Evolutionary conservation across 805 yeast species (phyloP).

Genomic region (Sungouiozyma ichnusensis): DNA sequence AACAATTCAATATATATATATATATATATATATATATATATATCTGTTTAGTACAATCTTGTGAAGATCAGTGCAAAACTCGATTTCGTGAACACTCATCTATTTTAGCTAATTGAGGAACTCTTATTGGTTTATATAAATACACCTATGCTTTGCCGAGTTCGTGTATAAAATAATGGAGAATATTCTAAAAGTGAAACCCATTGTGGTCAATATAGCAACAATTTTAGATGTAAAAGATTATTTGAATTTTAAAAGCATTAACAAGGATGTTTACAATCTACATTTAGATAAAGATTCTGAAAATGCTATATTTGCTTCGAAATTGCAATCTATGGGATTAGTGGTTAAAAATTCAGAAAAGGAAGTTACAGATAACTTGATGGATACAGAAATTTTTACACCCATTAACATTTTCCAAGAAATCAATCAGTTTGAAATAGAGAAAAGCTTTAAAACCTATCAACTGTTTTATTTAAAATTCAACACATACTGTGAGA

Average conservation of each 20-base stretch:
- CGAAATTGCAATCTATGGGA: slow-evolving; percentile 16
- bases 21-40: no score
- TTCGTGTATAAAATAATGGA: slow-evolving; percentile 14
- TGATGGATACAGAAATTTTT: not conserved
- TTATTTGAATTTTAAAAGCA: slow-evolving; percentile 16
- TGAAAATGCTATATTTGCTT: slow-evolving; percentile 13
- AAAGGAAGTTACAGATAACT: slow-evolving; percentile 2
- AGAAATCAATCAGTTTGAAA: slow-evolving; percentile 9
- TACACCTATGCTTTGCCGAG: no score
- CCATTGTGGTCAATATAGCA: slow-evolving; percentile 18
- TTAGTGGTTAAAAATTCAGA: slow-evolving; percentile 6
- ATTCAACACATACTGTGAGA: slow-evolving; percentile 16
- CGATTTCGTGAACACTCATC: no score
- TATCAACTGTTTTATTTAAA: slow-evolving; percentile 12
- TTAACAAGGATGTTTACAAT: slow-evolving; percentile 14
- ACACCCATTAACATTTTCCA: slow-evolving; percentile 14
- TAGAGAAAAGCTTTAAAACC: slow-evolving; percentile 7
- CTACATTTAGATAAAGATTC: slow-evolving; percentile 9
- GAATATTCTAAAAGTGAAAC: slow-evolving; percentile 16
- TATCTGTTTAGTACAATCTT: no score
- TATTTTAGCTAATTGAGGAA: no score
- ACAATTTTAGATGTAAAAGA: slow-evolving; percentile 15
- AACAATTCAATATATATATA: not conserved
- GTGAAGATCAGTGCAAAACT: no score
- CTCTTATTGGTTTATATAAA: no score